Evolutionary conservation across 805 yeast genomes (phyloP), one percentile per base, ranked within the genome.

Genomic region (Lachancea quebecensis): DNA sequence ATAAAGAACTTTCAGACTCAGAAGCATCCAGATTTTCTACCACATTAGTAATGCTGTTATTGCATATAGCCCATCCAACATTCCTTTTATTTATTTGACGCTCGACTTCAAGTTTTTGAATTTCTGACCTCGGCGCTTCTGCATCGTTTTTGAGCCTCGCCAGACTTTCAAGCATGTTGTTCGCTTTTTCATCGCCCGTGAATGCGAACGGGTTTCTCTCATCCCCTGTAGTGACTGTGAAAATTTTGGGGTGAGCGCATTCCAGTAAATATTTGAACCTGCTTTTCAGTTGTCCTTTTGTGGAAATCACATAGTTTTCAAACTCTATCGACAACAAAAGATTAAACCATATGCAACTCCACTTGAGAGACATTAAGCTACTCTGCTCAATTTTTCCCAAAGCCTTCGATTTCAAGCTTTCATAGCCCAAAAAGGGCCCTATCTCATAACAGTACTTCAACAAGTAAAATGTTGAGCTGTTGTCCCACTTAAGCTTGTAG

Each of bases 391-490:
- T 34, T 17, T 38, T 38, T 14, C 30, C 12, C 2, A 30, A 29
- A 29, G 27, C 4, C 9, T 12, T 12, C 21, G 35, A 29, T 29
- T 17, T 29, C 35, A 38, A 30, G 14, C 18, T n/a, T 28, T 38
- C 34, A 16, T 18, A 38, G 21, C 41, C 41, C n/a, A 27, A 38
- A 16, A 38, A 38, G 10, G 41, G 41, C 10, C 41, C 41, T 17
- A 38, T 38, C 16, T 28, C 41, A 15, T 16, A 3, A 15, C 41
- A 38, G 28, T 38, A 29, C 16, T 38, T 38, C 34, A 38, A 10
- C 21, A 38, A 14, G 28, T 29, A 38, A 30, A 18, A 29, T 10
- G 41, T 38, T 12, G 35, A 38, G 18, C 12, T 10, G 41, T 38
- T 30, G 27, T n/a, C 16, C 41, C 41, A 38, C 15, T 30, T 28